Conservation (phyloP, 805 yeast genomes). For the Ogataea salicorniae region DNA sequence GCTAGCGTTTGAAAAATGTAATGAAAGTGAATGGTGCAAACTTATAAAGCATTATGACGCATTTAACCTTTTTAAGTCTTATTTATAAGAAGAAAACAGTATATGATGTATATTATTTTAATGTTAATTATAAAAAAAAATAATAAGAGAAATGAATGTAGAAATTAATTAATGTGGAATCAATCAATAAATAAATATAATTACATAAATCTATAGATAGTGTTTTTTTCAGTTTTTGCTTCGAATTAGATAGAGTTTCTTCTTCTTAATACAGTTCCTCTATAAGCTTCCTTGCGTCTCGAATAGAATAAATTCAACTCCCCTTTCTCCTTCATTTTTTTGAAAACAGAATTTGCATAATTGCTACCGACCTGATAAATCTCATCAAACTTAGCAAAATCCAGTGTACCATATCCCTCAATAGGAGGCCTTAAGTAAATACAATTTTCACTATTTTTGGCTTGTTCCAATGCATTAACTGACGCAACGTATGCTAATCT, state of each 20-base stretch:
- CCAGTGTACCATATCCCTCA: constrained; percentile 85
- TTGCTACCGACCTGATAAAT: constrained; percentile 74
- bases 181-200: no score
- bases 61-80: not conserved
- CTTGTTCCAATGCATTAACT: constrained; percentile 85
- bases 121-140: not conserved
- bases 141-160: not conserved
- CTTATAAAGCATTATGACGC: not conserved
- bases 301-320: constrained; percentile 64
- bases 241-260: constrained; percentile 54
- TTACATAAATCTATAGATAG: no score
- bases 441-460: constrained; percentile 80
- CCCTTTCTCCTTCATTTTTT: constrained; percentile 45
- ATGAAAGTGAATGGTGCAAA: not conserved
- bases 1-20: constrained; percentile 16
- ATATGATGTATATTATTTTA: not conserved
- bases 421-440: constrained; percentile 90
- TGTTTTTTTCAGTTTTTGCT: no score
- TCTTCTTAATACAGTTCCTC: constrained; percentile 36
- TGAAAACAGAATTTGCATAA: constrained; percentile 60
- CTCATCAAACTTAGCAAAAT: constrained; percentile 87
- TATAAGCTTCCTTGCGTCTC: constrained; percentile 25
- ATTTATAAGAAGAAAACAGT: not conserved
- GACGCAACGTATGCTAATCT: constrained; percentile 92
- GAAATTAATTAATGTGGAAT: not conserved